Evolutionary conservation across 2,329 filamentous ascomycete genomes (phyloP).

Genomic region (Exophiala xenobiotica): DNA sequence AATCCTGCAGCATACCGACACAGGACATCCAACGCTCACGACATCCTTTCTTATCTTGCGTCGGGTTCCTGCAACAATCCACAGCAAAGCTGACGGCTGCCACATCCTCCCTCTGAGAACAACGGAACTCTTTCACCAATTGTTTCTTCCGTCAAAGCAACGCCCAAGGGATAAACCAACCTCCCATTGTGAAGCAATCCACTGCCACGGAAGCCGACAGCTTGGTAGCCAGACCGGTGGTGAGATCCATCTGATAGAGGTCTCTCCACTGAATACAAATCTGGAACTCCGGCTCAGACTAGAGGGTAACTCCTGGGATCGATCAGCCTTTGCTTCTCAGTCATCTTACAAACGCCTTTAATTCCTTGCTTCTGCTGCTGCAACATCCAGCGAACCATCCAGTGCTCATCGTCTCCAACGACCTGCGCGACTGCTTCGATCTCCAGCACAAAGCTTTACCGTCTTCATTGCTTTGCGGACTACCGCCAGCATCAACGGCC

Average conservation of each 20-base stretch:
- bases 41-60: constrained; percentile 3
- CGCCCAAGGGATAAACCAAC: constrained; percentile 10
- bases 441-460: background rate
- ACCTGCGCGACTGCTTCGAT: background rate
- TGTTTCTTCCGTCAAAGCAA: constrained; percentile 22
- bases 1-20: constrained; percentile 21
- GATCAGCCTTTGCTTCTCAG: constrained; percentile 2
- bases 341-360: constrained; percentile 1
- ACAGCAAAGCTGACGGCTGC: constrained; percentile 13
- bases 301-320: constrained; percentile 3
- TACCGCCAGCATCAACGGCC: constrained; percentile 16
- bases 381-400: background rate
- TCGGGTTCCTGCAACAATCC: constrained; percentile 26
- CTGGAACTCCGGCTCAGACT: constrained; percentile 15
- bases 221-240: constrained; percentile 6
- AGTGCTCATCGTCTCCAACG: background rate
- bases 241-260: background rate
- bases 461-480: background rate
- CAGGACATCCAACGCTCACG: constrained; percentile 4
- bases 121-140: constrained; percentile 23
- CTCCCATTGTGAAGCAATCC: constrained; percentile 12
- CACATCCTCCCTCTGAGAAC: constrained; percentile 19
- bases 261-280: constrained; percentile 12
- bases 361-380: background rate
- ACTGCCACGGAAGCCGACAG: constrained; percentile 14